phyloP scores from a whole-genome alignment of 2,329 filamentous ascomycete genomes.

The Colletotrichum falcatum region DNA sequence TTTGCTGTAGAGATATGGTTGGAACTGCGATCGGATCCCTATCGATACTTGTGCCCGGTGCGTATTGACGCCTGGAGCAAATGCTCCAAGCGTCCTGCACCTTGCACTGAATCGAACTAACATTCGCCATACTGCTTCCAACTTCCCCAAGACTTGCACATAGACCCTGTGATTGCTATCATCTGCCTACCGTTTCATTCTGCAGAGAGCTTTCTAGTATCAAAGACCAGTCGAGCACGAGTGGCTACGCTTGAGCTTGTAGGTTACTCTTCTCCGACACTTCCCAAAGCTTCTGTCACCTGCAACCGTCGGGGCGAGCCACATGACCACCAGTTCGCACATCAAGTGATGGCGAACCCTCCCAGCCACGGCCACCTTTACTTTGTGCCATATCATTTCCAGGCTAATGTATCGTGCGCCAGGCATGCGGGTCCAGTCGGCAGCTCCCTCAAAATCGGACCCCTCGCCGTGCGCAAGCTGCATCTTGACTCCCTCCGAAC shows the following conservation, averaged over 20 bases:
- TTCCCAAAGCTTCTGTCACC: conserved; percentile 24
- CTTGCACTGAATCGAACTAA: no score
- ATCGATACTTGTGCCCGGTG: neutral
- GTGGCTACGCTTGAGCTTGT: conserved; percentile 16
- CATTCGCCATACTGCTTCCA: neutral
- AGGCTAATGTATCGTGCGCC: neutral
- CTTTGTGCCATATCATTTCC: neutral
- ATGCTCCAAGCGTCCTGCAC: neutral
- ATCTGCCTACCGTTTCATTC: neutral
- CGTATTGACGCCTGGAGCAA: neutral
- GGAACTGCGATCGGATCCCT: neutral
- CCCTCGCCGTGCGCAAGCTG: neutral
- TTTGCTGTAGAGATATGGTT: neutral
- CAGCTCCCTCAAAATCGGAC: neutral
- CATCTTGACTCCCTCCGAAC: neutral
- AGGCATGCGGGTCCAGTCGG: neutral
- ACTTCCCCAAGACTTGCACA: neutral
- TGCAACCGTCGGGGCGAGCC: conserved; percentile 10
- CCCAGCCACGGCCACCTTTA: neutral
- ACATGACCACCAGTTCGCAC: conserved; percentile 10
- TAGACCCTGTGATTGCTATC: neutral
- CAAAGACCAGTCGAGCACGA: neutral
- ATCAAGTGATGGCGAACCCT: conserved; percentile 15
- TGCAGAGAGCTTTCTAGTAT: neutral
- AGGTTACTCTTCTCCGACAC: conserved; percentile 2